A percentile compares a stretch with the other conserved stretches of the same genome.
Conservation (phyloP, 371 early-diverging fungal species). For the Smittium mucronatum region DNA sequence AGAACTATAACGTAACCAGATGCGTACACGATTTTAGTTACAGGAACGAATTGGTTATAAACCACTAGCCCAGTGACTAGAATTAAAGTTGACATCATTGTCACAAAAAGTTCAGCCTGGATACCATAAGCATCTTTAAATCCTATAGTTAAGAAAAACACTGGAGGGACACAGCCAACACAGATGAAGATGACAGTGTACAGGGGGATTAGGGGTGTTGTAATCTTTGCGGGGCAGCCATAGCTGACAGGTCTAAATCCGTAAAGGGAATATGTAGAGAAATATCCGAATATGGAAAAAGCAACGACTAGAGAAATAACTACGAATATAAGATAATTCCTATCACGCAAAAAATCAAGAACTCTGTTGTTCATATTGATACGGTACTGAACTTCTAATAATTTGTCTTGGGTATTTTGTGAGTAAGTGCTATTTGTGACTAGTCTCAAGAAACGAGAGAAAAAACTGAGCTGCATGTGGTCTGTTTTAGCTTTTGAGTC, state of each 20-base stretch:
- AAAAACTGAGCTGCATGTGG: neutral
- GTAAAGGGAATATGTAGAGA: neutral
- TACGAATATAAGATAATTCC: neutral
- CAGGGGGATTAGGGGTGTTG: slow-evolving; percentile 4
- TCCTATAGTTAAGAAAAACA: slow-evolving; percentile 3
- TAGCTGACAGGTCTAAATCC: neutral
- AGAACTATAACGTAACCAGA: slow-evolving; percentile 11
- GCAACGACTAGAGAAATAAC: neutral
- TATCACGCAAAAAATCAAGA: neutral
- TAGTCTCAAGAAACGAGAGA: neutral
- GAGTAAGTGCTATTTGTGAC: neutral
- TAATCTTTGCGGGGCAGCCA: slow-evolving; percentile 2
- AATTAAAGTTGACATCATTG: neutral
- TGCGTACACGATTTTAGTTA: neutral
- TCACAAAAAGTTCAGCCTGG: neutral
- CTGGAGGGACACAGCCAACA: neutral
- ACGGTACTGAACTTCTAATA: neutral
- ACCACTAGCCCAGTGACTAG: slow-evolving; percentile 1
- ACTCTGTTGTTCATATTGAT: slow-evolving; percentile 3
- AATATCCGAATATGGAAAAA: neutral
- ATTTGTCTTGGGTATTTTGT: neutral
- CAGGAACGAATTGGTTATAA: slow-evolving; percentile 10
- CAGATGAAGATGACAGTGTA: neutral
- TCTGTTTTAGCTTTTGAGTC: neutral
- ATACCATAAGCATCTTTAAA: slow-evolving; percentile 13